Evolutionary conservation across 768 basidiomycete genomes (phyloP), one percentile per base, ranked within the genome.

Genomic region (Rhodotorula sphaerocarpa): DNA sequence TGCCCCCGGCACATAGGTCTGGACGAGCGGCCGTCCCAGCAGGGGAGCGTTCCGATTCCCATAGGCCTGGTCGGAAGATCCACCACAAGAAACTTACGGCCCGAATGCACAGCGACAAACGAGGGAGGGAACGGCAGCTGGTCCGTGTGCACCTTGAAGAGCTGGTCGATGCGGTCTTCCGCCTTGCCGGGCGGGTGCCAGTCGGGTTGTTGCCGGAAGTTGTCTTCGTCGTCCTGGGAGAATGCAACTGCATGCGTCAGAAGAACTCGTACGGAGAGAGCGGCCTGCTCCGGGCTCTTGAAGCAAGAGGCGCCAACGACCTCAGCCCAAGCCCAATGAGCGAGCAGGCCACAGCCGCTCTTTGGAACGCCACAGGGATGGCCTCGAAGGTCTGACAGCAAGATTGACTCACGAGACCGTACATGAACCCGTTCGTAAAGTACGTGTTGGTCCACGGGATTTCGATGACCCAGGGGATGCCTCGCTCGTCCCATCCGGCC

Each of bases 401-500:
- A n/a, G n/a, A n/a, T n/a, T 25, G 30, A 64, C 70, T 54, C 42
- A 71, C 70, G 39, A 70, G 36, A 4, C 71, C 71, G 43, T 70
- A 72, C 50, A 70, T 61, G 65, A 72, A 72, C 7, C 71, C 70
- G 46, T 72, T 72, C 7, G 70, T 65, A 23, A 67, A 63, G 39
- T 56, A 63, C 14, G 66, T 55, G 21, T 52, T 50, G 34, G 56
- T 11, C 65, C 64, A 66, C 34, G 66, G 69, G 30, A 70, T 60
- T 50, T 70, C 64, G 55, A 70, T 30, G 16, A 70, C 64, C 62
- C 65, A 68, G 28, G 67, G 67, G 12, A 64, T 59, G 3, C 69
- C 70, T 25, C 71, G 42, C 27, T 63, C 65, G 46, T 70, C 70
- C 67, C 66, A 68, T 0, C 67, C 70, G 0, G 27, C 25, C 16